These are phyloP conservation scores for Pythium volutum DNA, from an alignment of 352 stramenopile genomes.

Conservation along the genomic window DNA sequence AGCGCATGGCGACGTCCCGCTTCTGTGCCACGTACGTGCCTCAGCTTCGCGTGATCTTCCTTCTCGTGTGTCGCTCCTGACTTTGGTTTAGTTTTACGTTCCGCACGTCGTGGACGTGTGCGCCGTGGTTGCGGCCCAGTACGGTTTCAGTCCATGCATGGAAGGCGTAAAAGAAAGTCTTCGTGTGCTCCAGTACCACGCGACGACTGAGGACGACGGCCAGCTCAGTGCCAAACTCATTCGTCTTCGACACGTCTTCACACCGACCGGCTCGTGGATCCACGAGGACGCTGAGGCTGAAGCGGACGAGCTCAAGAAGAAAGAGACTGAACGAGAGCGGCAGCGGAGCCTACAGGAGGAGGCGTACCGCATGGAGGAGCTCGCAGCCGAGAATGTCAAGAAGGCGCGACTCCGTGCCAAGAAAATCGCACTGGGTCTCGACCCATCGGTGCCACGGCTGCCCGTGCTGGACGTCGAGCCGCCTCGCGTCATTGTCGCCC, in stretches of 20 bases:
- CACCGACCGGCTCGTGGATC: conserved; percentile 53
- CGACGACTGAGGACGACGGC: conserved; percentile 34
- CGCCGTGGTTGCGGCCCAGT: conserved; percentile 35
- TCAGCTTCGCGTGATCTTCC: neutral
- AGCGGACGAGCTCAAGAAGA: conserved; percentile 31
- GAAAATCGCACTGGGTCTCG: conserved; percentile 56
- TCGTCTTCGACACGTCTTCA: conserved; percentile 41
- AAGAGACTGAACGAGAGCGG: conserved; percentile 29
- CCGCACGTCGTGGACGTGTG: conserved; percentile 42
- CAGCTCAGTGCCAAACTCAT: conserved; percentile 40
- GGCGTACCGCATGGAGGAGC: conserved; percentile 27
- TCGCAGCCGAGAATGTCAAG: conserved; percentile 36
- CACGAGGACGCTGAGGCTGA: conserved; percentile 47
- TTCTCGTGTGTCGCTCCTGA: neutral
- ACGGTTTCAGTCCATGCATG: conserved; percentile 40
- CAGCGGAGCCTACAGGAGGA: conserved; percentile 31
- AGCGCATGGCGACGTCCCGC: conserved; percentile 44
- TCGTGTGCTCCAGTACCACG: conserved; percentile 31
- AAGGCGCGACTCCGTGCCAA: conserved; percentile 46
- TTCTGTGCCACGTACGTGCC: conserved; percentile 38
- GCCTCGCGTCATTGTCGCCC: conserved; percentile 27
- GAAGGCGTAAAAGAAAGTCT: conserved; percentile 55
- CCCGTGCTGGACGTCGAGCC: conserved; percentile 35
- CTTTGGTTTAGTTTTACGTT: conserved; percentile 38
- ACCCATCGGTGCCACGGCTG: conserved; percentile 39